Evolutionary conservation across 2,329 filamentous ascomycete species (phyloP).

Genomic region (Cryphonectria naterciae): DNA sequence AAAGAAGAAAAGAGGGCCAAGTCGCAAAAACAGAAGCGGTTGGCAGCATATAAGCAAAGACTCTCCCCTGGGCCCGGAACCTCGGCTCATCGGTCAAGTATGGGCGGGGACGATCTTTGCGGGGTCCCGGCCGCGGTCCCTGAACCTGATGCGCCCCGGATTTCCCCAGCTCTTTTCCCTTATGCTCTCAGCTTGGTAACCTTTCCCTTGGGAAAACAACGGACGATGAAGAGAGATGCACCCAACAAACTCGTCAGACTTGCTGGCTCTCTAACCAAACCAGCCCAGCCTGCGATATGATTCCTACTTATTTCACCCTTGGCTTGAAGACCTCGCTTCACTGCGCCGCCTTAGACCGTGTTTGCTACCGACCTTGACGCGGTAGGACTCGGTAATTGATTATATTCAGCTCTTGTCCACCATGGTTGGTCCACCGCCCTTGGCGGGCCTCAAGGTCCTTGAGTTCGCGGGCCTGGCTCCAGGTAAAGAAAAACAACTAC

Average conservation of each 20-base stretch:
- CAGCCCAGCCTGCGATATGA: too few species aligned
- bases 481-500: conserved; percentile 43
- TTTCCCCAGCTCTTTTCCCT: background rate
- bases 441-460: conserved; percentile 59
- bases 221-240: background rate
- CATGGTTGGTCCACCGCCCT: conserved; percentile 46
- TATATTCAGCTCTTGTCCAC: conserved; percentile 15
- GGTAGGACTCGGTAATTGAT: background rate
- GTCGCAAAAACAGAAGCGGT: background rate
- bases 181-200: background rate
- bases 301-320: background rate
- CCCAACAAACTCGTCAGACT: background rate
- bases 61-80: background rate
- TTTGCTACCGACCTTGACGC: background rate
- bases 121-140: background rate
- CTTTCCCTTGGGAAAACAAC: background rate
- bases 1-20: background rate
- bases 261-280: background rate
- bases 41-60: background rate
- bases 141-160: background rate
- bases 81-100: background rate
- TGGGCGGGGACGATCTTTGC: background rate
- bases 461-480: conserved; percentile 67
- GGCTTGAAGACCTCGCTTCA: background rate
- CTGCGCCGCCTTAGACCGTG: background rate